Base-by-base conservation (phyloP, 2,329 filamentous ascomycete species). In the Colletotrichum endophyticum region DNA sequence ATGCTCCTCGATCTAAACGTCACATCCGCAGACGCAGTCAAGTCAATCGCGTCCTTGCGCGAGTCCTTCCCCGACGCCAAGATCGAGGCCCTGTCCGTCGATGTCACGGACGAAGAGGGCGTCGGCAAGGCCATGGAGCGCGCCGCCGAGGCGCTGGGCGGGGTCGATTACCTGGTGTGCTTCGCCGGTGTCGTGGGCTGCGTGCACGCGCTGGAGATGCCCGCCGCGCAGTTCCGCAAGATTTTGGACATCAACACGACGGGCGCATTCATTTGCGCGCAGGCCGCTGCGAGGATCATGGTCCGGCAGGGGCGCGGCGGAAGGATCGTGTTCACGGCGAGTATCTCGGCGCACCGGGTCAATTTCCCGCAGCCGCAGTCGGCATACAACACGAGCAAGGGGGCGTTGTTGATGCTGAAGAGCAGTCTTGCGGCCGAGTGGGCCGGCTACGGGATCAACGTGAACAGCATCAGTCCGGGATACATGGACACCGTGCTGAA, bases 401-500 rank as follows among this genome's bases (percentile, higher is more conserved):
- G 93, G 0, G 93, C 91, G 0, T 83, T 96, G 2, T 79, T 94
- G 34, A 89, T 91, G 67, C 82, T 95, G 79, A 92, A 91, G 66
- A 91, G 89, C 78, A 92, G 88, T 44, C 84, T 96, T 19, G 94
- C 94, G 1, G 93, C 92, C 0, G 94, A 96, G 83, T 96, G 94
- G 94, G 92, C 92, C 1, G 84, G 87, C 2, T 89, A 93, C 81
- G 94, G 94, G 0, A 94, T 96, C 76, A 85, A 93, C 4, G 92
- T 94, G 7, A 96, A 96, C 79, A 91, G 88, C 22, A 88, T 96
- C 61, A 92, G 89, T 53, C 94, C 94, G 0, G 94, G 94, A 1
- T 96, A 96, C 79, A 95, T 95, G 92, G 94, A 95, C 80, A 95
- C 94, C 0, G 90, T 95, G 15, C 84, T 96, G 64, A 96, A 95